Base-by-base conservation (phyloP, 2,329 filamentous ascomycete genomes). In the Pseudogymnoascus sp. region DNA sequence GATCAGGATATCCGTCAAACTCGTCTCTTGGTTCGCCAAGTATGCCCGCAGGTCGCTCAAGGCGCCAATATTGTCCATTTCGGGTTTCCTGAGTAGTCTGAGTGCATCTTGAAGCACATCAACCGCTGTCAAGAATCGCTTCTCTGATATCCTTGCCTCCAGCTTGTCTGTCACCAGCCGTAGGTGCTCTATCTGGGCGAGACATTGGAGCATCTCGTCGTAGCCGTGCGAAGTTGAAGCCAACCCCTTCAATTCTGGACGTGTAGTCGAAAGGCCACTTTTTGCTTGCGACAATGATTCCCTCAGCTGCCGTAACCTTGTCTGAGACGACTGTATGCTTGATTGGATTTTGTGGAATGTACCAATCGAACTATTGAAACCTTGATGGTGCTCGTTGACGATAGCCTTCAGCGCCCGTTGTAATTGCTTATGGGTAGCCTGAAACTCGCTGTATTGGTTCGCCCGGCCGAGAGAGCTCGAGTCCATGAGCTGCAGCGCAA, bases 321-420 rank as follows among this genome's bases (percentile, higher is more conserved):
- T 87, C 76, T 99, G 95, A 14, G 92, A 96, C 60, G 85, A 82
- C 70, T 93, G 90, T 68, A 99, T 95, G 76, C 91, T 96, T 61
- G 88, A 86, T 75, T 99, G 95, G 66, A 99, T 99, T 76, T 96
- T 97, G 80, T 99, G 96, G 73, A 97, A 99, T 18, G 93, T 97
- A 75, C 93, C 95, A 67, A 99, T 97, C 60, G 93, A 97, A 75
- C 91, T 96, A 78, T 97, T 99, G 82, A 99, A 99, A 56, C 95
- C 96, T 75, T 99, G 95, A 73, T 99, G 93, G 73, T 99, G 93
- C 78, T 99, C 93, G 75, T 99, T 96, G 25, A 99, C 95, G 70
- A 99, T 96, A 36, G 88, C 87, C 76, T 96, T 97, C 64, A 99
- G 81, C 8, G 93, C 93, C 70, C 89, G 89, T 73, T 99, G 93